Percentiles rank a stretch among this genome's conserved stretches.
phyloP scores from a whole-genome alignment of 2,329 filamentous ascomycete genomes.

The Penicillium janthinellum region DNA sequence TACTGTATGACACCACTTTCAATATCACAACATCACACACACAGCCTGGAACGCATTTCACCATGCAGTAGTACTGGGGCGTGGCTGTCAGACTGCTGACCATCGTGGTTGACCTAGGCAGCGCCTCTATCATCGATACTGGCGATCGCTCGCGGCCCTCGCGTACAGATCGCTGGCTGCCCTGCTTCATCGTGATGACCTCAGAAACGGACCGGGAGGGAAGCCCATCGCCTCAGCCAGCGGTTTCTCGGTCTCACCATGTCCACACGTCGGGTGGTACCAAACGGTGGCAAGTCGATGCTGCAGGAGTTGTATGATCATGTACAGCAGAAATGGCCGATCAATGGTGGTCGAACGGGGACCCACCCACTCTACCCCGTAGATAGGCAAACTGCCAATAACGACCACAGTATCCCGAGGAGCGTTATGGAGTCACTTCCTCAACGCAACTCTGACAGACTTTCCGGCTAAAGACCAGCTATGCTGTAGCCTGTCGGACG shows the following conservation, averaged over 20 bases:
- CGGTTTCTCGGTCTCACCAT: conserved; percentile 10
- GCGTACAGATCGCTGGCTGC: background rate
- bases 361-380: background rate
- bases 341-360: background rate
- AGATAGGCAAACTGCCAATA: conserved; percentile 6
- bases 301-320: conserved; percentile 2
- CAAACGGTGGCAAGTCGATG: conserved; percentile 11
- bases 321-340: conserved; percentile 4
- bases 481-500: background rate
- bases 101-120: background rate
- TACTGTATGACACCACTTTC: conserved; percentile 20
- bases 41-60: conserved; percentile 21
- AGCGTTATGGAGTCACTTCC: background rate
- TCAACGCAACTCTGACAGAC: background rate
- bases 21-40: conserved; percentile 22
- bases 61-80: conserved; percentile 4
- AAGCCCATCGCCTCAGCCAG: conserved; percentile 4
- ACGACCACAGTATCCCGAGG: background rate
- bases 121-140: conserved; percentile 4
- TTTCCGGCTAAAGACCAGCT: background rate
- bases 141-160: too few species aligned
- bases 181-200: conserved; percentile 8
- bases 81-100: conserved; percentile 17
- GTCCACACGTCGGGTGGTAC: conserved; percentile 22
- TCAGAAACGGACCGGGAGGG: conserved; percentile 3